Conservation (phyloP, 1,284 basidiomycete genomes). For the Ganoderma sinense region DNA sequence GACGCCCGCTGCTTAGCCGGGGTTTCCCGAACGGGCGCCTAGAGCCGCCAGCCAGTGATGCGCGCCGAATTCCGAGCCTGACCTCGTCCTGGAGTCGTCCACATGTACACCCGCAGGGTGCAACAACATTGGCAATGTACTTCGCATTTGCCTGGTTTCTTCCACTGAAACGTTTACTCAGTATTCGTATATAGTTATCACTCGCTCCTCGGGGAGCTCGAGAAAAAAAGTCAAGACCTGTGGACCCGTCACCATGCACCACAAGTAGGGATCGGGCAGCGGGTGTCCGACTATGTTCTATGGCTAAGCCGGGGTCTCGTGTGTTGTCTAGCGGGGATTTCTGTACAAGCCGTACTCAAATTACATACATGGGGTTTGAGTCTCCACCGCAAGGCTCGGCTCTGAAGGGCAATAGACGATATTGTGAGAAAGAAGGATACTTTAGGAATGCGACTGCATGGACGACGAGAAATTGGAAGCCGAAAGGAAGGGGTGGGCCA, state of each 20-base stretch:
- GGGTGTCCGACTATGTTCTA: no score
- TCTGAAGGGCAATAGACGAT: neutral
- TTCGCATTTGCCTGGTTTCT: neutral
- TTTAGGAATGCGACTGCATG: neutral
- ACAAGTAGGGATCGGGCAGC: no score
- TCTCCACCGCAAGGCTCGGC: neutral
- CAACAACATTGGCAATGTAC: neutral
- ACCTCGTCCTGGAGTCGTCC: no score
- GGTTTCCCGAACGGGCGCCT: slow-evolving; percentile 28
- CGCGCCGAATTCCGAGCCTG: slow-evolving; percentile 13
- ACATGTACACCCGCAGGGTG: neutral
- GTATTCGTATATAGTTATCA: neutral
- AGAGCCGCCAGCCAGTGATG: slow-evolving; percentile 10
- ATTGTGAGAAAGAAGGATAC: neutral
- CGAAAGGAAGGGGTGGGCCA: neutral
- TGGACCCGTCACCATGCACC: no score
- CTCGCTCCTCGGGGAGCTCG: neutral
- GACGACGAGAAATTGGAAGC: neutral
- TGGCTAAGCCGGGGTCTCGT: no score
- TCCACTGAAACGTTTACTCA: neutral
- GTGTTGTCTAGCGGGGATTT: no score
- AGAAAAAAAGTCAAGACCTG: neutral
- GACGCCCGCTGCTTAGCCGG: slow-evolving; percentile 29
- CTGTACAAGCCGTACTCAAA: no score
- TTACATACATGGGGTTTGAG: neutral